A percentile compares a stretch with the other conserved stretches of the same genome.
Conservation (phyloP, 352 stramenopile genomes). For the Phytophthora foliorum region DNA sequence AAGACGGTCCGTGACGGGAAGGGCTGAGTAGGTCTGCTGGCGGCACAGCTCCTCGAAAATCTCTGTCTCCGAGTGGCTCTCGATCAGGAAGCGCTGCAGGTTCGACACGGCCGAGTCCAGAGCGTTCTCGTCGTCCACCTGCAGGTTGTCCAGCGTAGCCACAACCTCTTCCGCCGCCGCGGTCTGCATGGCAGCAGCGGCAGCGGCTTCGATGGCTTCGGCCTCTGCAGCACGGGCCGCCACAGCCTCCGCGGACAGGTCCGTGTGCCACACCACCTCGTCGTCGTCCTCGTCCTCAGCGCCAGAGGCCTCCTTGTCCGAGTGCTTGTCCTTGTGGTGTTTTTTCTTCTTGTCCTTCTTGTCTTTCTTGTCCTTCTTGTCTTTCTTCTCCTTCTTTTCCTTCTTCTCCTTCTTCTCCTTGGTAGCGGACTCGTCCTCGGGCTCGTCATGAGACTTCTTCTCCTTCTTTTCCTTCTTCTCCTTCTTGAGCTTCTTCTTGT, state of each 20-base stretch:
- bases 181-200: constrained; percentile 73
- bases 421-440: constrained; percentile 67
- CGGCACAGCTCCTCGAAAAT: constrained; percentile 93
- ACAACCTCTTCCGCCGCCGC: constrained; percentile 66
- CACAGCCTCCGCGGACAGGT: constrained; percentile 85
- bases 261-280: constrained; percentile 89
- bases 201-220: constrained; percentile 84
- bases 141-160: constrained; percentile 82
- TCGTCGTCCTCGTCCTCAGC: constrained; percentile 76
- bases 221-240: constrained; percentile 84
- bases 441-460: constrained; percentile 70
- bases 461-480: constrained; percentile 80
- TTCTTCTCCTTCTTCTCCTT: constrained; percentile 75
- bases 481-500: constrained; percentile 89
- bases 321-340: constrained; percentile 85
- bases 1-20: constrained; percentile 95
- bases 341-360: constrained; percentile 88
- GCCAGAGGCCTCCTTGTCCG: constrained; percentile 72
- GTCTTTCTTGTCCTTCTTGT: constrained; percentile 83
- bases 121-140: constrained; percentile 88
- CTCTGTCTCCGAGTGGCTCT: constrained; percentile 60
- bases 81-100: constrained; percentile 65
- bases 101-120: constrained; percentile 79
- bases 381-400: constrained; percentile 77
- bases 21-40: constrained; percentile 92